Evolutionary conservation across 352 stramenopile genomes (phyloP).

Genomic region (Phytophthora sojae): DNA sequence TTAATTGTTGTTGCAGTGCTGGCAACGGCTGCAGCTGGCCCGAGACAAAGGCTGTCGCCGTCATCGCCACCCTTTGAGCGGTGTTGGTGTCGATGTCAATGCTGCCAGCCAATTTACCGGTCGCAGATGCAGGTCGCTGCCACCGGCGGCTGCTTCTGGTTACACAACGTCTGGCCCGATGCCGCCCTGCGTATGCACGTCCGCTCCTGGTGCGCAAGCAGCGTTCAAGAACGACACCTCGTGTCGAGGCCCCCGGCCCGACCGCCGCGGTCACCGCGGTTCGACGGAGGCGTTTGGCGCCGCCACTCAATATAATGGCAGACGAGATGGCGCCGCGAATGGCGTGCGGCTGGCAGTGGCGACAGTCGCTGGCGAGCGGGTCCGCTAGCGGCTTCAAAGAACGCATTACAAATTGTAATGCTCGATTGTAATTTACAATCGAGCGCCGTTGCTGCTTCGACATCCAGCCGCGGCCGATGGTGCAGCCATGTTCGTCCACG

Average conservation of each 20-base stretch:
- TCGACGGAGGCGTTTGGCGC: no score
- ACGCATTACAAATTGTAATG: no score
- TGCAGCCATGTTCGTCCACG: slow-evolving; percentile 11
- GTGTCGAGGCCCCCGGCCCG: no score
- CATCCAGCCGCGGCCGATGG: slow-evolving; percentile 9
- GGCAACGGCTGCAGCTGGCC: background rate
- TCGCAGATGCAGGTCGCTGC: no score
- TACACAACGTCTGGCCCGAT: slow-evolving; percentile 3
- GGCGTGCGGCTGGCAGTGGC: slow-evolving; percentile 16
- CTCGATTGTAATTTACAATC: no score
- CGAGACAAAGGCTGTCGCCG: no score
- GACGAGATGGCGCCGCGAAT: slow-evolving; percentile 10
- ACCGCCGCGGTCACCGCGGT: no score
- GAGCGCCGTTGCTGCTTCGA: background rate
- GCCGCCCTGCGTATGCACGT: slow-evolving; percentile 26
- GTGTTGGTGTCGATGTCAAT: background rate
- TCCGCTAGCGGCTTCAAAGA: slow-evolving; percentile 9
- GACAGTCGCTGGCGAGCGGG: slow-evolving; percentile 7
- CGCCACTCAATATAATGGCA: slow-evolving; percentile 1
- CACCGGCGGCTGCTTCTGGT: slow-evolving; percentile 9
- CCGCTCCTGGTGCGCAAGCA: slow-evolving; percentile 14
- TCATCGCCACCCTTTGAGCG: background rate
- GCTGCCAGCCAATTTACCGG: no score
- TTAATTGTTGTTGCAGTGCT: slow-evolving; percentile 15
- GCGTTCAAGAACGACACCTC: no score